Conservation (phyloP, 2,329 filamentous ascomycete species). For the Tolypocladium paradoxum region DNA sequence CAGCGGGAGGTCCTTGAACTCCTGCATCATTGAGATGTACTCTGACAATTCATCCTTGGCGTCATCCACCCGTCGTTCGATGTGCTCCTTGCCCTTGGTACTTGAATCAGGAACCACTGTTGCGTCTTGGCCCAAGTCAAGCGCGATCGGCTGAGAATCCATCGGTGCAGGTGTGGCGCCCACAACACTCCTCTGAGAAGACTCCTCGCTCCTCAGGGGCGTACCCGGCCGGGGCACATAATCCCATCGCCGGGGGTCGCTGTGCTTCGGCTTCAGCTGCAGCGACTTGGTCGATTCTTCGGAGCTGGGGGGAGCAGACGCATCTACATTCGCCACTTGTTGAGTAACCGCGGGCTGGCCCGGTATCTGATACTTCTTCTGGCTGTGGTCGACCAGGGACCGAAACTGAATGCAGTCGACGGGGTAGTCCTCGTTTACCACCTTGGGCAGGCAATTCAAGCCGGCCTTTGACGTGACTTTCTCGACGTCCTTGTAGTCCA, state of each 20-base stretch:
- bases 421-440: slow-evolving; percentile 61
- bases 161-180: slow-evolving; percentile 8
- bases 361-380: slow-evolving; percentile 46
- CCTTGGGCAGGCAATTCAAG: slow-evolving; percentile 18
- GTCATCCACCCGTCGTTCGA: neutral
- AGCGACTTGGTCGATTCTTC: slow-evolving; percentile 26
- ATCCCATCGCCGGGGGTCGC: slow-evolving; percentile 25
- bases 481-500: slow-evolving; percentile 55
- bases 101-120: neutral
- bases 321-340: neutral
- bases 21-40: slow-evolving; percentile 52
- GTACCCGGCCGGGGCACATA: slow-evolving; percentile 27
- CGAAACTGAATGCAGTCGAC: slow-evolving; percentile 55
- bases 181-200: slow-evolving; percentile 11
- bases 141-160: slow-evolving; percentile 15
- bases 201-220: slow-evolving; percentile 23
- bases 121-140: slow-evolving; percentile 10
- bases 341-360: slow-evolving; percentile 29
- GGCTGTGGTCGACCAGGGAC: slow-evolving; percentile 45
- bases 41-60: slow-evolving; percentile 47
- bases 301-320: slow-evolving; percentile 5
- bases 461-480: slow-evolving; percentile 23
- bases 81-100: neutral
- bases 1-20: slow-evolving; percentile 47
- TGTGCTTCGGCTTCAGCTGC: slow-evolving; percentile 35